These are phyloP conservation scores for Hirsutella rhossiliensis DNA, from an alignment of 2,329 filamentous ascomycete species.

Conservation along the genomic window DNA sequence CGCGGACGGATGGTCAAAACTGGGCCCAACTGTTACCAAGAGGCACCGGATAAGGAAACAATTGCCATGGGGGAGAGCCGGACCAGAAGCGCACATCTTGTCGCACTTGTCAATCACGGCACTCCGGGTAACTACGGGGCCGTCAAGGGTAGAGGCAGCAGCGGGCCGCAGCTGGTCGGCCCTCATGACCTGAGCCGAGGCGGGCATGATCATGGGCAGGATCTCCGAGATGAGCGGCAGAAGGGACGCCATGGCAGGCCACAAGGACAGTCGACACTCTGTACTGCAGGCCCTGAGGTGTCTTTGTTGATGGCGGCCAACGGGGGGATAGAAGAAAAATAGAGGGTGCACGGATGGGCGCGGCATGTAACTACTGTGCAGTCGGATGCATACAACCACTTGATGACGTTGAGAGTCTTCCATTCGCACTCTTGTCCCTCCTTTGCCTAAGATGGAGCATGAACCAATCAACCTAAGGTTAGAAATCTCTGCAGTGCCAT, in stretches of 20 bases:
- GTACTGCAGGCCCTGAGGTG: no score
- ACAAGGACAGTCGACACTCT: no score
- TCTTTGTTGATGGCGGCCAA: no score
- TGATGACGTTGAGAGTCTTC: no score
- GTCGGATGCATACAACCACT: no score
- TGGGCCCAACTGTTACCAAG: conserved; percentile 17
- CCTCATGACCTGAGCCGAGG: conserved; percentile 42
- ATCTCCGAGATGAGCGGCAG: conserved; percentile 45
- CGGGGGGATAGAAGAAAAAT: no score
- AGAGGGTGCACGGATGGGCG: no score
- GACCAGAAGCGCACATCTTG: conserved; percentile 54
- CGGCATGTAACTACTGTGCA: no score
- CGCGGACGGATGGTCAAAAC: conserved; percentile 53
- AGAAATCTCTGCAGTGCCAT: no score
- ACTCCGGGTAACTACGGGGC: conserved; percentile 23
- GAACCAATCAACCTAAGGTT: no score
- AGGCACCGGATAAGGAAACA: conserved; percentile 1
- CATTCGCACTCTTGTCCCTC: no score
- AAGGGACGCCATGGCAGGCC: conserved; percentile 33
- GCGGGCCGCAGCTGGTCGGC: conserved; percentile 33
- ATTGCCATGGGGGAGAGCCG: conserved; percentile 12
- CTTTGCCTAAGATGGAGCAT: no score
- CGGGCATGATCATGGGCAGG: conserved; percentile 46
- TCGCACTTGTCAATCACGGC: conserved; percentile 55
- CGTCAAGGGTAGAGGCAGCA: conserved; percentile 16